These are phyloP conservation scores for Ceratocystis cubensis DNA, from an alignment of 2,329 filamentous ascomycete genomes.

Conservation along the genomic window DNA sequence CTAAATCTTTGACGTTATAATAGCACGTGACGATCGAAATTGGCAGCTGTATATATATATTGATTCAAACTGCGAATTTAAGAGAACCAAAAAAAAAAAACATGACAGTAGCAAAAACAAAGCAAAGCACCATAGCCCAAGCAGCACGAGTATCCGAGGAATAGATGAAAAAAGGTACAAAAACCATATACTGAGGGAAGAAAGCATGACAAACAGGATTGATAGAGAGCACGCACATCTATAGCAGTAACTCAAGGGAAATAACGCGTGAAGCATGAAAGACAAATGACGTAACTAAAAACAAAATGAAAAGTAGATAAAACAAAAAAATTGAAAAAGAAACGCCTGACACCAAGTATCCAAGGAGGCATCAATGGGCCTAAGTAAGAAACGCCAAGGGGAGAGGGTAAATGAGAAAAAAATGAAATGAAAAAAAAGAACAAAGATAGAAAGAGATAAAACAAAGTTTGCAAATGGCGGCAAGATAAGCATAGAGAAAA, in stretches of 20 bases:
- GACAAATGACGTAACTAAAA: constrained; percentile 1
- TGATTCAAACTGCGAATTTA: no score
- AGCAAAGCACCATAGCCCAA: neutral
- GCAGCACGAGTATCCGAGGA: neutral
- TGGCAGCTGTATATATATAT: no score
- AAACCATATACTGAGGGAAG: no score
- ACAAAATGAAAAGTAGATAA: neutral
- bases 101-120: no score
- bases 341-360: constrained; percentile 1
- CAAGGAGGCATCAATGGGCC: neutral
- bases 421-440: neutral
- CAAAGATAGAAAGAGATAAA: constrained; percentile 1
- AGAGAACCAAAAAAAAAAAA: no score
- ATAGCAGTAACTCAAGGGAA: neutral
- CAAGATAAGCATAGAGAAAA: neutral
- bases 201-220: neutral
- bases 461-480: neutral
- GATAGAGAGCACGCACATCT: no score
- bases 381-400: constrained; percentile 7
- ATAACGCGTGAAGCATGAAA: constrained; percentile 1
- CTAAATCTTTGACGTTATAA: no score
- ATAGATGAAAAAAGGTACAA: neutral
- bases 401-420: constrained; percentile 1
- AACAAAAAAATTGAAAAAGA: constrained; percentile 4
- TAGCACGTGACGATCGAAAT: no score